These are phyloP conservation scores for Axilococcus clingmanii DNA, from an alignment of 139 green algal genomes.

Conservation along the genomic window DNA sequence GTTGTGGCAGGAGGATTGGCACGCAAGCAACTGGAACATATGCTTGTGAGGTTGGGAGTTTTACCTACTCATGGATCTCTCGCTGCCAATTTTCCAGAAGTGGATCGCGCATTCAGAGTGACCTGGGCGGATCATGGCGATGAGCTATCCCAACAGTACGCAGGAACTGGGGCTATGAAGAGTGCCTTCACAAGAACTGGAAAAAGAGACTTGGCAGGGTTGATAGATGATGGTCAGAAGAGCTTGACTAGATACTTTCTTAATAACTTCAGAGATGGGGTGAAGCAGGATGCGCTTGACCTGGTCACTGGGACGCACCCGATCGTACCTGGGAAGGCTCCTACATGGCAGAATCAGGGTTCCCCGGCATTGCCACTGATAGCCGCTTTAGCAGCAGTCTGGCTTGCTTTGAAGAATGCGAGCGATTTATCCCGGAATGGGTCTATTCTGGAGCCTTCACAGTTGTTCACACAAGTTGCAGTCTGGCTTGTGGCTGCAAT, in stretches of 20 bases:
- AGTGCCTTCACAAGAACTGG: slow-evolving; percentile 82
- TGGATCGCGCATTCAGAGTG: slow-evolving; percentile 63
- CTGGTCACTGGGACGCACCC: slow-evolving; percentile 43
- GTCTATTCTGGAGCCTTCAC: not conserved
- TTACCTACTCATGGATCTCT: slow-evolving; percentile 35
- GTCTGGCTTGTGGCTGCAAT: slow-evolving; percentile 35
- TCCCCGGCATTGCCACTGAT: slow-evolving; percentile 26
- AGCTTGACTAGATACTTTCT: slow-evolving; percentile 69
- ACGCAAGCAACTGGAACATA: slow-evolving; percentile 41
- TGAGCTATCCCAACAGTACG: slow-evolving; percentile 72
- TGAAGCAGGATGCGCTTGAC: slow-evolving; percentile 82
- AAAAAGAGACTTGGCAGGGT: slow-evolving; percentile 61
- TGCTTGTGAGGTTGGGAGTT: slow-evolving; percentile 50
- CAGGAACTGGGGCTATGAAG: slow-evolving; percentile 78
- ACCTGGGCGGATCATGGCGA: slow-evolving; percentile 88
- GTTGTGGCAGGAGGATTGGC: slow-evolving; percentile 73
- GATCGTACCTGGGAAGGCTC: slow-evolving; percentile 3
- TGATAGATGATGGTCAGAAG: slow-evolving; percentile 80
- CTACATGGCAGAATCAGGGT: slow-evolving; percentile 23
- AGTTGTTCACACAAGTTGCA: slow-evolving; percentile 29
- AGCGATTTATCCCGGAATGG: slow-evolving; percentile 4
- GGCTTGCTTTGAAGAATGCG: slow-evolving; percentile 1
- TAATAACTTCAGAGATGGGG: slow-evolving; percentile 84
- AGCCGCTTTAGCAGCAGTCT: slow-evolving; percentile 1
- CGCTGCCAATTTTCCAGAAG: slow-evolving; percentile 13